Conservation (phyloP, 768 basidiomycete species). For the Solioccasus polychromus region DNA sequence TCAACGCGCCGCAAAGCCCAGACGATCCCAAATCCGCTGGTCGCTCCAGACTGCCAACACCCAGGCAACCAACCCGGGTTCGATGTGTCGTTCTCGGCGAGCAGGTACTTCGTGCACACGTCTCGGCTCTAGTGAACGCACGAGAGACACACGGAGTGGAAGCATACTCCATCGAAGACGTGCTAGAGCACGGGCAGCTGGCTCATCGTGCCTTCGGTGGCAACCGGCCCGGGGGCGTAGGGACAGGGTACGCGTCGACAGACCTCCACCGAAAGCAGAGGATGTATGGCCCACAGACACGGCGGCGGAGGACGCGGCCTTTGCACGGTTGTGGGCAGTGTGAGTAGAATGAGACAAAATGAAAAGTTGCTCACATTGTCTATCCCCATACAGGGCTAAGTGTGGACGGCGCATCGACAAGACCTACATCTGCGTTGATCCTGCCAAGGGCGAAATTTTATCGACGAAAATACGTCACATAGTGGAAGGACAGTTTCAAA, state of each 20-base stretch:
- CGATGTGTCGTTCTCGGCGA: constrained; percentile 34
- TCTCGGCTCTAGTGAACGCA: constrained; percentile 35
- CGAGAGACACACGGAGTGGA: constrained; percentile 38
- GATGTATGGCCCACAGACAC: constrained; percentile 46
- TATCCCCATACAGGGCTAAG: constrained; percentile 19
- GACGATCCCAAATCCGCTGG: constrained; percentile 6
- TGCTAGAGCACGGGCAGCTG: constrained; percentile 15
- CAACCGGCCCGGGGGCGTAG: no score
- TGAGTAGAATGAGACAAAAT: not conserved
- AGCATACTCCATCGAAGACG: constrained; percentile 17
- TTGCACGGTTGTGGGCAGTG: constrained; percentile 16
- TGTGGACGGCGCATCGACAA: constrained; percentile 20
- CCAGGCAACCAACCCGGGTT: constrained; percentile 33
- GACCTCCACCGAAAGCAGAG: constrained; percentile 48
- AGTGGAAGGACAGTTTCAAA: constrained; percentile 1
- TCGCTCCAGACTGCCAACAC: no score
- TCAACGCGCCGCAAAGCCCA: constrained; percentile 11
- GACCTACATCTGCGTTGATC: constrained; percentile 30
- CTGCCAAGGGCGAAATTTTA: constrained; percentile 17
- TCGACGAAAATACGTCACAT: constrained; percentile 4
- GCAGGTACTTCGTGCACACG: constrained; percentile 32
- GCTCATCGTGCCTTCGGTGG: not conserved
- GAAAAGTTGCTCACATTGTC: constrained; percentile 25
- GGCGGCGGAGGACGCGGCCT: constrained; percentile 38
- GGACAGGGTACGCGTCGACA: constrained; percentile 39